Evolutionary conservation across 306 rosid species (phyloP).

Genomic region (Quercus ilex): DNA sequence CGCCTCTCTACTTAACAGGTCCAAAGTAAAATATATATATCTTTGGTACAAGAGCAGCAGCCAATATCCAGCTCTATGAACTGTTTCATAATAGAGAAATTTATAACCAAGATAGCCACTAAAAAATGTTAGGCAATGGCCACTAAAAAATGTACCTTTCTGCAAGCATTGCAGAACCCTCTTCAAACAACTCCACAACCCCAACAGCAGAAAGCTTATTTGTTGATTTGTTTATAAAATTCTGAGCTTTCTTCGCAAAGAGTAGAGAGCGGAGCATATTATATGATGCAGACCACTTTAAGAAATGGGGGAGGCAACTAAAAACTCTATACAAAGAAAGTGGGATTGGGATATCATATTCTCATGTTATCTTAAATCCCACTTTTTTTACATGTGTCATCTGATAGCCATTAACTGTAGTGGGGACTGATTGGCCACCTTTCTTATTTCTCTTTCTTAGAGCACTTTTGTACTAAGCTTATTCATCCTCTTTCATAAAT

Average conservation of each 20-base stretch:
- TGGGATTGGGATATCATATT: constrained; percentile 5
- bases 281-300: too few relatives aligned
- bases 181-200: constrained; percentile 94
- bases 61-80: constrained; percentile 11
- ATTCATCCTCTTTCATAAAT: not conserved
- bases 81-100: not conserved
- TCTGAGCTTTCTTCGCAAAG: constrained; percentile 74
- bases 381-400: not conserved
- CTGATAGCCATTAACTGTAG: not conserved
- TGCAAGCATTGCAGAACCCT: constrained; percentile 96
- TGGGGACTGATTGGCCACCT: not conserved
- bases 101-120: not conserved
- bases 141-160: constrained; percentile 54
- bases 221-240: constrained; percentile 58
- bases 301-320: too few relatives aligned
- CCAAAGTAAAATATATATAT: not conserved
- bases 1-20: too few relatives aligned
- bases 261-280: constrained; percentile 59
- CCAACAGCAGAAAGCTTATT: constrained; percentile 91
- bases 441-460: not conserved
- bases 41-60: not conserved
- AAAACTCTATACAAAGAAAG: constrained; percentile 14
- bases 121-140: not conserved
- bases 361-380: not conserved
- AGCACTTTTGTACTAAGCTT: not conserved